phyloP scores from a whole-genome alignment of 495 filamentous ascomycete genomes.

The Cercophora sp. region DNA sequence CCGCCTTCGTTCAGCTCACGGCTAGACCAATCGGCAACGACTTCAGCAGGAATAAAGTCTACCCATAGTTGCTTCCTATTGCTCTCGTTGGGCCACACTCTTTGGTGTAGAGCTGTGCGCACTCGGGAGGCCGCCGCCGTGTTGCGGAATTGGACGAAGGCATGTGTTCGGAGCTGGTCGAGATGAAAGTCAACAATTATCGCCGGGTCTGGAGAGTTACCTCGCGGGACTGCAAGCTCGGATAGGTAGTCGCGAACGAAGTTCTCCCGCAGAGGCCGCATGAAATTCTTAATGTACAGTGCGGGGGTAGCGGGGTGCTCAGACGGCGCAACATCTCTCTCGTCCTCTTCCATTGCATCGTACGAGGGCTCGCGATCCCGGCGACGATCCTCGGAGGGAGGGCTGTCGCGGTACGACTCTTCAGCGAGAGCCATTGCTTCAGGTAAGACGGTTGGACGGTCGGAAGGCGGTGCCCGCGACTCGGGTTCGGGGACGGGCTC shows the following conservation, averaged over 20 bases:
- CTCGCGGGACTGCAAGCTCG: constrained; percentile 59
- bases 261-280: constrained; percentile 72
- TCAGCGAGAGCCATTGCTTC: too few species aligned
- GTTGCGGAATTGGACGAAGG: constrained; percentile 67
- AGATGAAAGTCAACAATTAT: constrained; percentile 68
- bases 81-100: constrained; percentile 82
- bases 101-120: constrained; percentile 69
- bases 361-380: background rate
- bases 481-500: background rate
- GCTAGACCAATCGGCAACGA: constrained; percentile 69
- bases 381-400: too few species aligned
- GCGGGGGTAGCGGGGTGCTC: constrained; percentile 79
- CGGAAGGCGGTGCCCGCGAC: background rate
- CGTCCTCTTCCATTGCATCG: constrained; percentile 23
- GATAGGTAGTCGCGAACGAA: constrained; percentile 64
- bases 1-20: constrained; percentile 55
- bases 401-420: too few species aligned
- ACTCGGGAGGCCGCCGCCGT: constrained; percentile 72
- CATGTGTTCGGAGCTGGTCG: constrained; percentile 83
- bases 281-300: constrained; percentile 87
- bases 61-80: constrained; percentile 81
- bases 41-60: constrained; percentile 82
- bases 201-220: constrained; percentile 43
- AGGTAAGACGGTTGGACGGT: too few species aligned
- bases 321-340: constrained; percentile 55